phyloP scores from a whole-genome alignment of 495 filamentous ascomycete genomes.

The Tuber brumale region DNA sequence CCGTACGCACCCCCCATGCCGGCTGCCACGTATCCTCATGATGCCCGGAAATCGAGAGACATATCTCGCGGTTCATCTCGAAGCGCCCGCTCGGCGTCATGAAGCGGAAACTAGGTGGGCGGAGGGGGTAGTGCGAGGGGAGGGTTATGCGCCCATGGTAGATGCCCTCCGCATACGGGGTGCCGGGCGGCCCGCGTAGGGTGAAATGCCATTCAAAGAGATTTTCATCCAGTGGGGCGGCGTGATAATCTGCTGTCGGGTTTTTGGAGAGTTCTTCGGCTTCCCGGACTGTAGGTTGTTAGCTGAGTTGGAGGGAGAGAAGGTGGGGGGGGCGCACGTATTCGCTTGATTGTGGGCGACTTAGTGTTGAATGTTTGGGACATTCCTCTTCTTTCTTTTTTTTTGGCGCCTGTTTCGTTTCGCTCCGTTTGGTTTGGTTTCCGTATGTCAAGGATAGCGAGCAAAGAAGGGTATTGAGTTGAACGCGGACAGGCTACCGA shows the following conservation, averaged over 20 bases:
- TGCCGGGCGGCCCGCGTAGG: slow-evolving; percentile 75
- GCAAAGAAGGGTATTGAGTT: background rate
- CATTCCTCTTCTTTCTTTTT: slow-evolving; percentile 12
- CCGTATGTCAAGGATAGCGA: background rate
- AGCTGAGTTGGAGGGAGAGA: slow-evolving; percentile 19
- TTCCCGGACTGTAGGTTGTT: slow-evolving; percentile 61
- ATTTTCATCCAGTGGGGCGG: slow-evolving; percentile 72
- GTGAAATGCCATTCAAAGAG: slow-evolving; percentile 99
- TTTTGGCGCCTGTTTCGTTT: background rate
- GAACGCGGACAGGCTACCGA: background rate
- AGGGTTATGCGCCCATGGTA: slow-evolving; percentile 96
- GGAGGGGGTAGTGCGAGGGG: slow-evolving; percentile 78
- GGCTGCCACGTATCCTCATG: slow-evolving; percentile 99
- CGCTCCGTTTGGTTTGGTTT: background rate
- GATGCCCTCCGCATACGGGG: slow-evolving; percentile 71
- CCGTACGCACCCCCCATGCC: slow-evolving; percentile 86
- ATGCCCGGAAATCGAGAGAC: slow-evolving; percentile 83
- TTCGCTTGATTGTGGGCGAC: slow-evolving; percentile 72
- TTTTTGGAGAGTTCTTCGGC: slow-evolving; percentile 70
- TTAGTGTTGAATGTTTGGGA: slow-evolving; percentile 48
- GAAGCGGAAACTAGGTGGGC: slow-evolving; percentile 90
- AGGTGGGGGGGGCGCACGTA: slow-evolving; percentile 50
- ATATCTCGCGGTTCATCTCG: slow-evolving; percentile 95
- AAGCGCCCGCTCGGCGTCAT: slow-evolving; percentile 86
- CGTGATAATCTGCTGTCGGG: slow-evolving; percentile 75